Evolutionary conservation across 2,329 filamentous ascomycete genomes (phyloP).

Genomic region (Sarocladiaceae sp.): DNA sequence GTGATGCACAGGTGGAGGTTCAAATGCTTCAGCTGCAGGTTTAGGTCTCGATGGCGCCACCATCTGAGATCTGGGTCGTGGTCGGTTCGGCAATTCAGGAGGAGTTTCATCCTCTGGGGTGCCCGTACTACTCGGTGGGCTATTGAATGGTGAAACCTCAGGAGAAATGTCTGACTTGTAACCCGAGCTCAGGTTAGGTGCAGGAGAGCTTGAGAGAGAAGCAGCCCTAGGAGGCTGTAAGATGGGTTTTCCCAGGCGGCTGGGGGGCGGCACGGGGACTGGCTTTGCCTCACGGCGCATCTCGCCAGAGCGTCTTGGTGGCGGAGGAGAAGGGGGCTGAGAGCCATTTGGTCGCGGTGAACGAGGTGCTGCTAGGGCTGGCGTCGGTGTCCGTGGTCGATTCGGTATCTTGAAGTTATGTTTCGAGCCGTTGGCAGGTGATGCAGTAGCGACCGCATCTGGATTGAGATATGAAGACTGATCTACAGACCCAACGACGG

Average conservation of each 20-base stretch:
- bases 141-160: slow-evolving; percentile 73
- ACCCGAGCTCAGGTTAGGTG: background rate
- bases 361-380: slow-evolving; percentile 25
- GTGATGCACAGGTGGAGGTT: slow-evolving; percentile 49
- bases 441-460: slow-evolving; percentile 35
- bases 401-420: slow-evolving; percentile 46
- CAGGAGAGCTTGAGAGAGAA: slow-evolving; percentile 1
- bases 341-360: slow-evolving; percentile 43
- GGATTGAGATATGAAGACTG: slow-evolving; percentile 41
- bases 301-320: slow-evolving; percentile 56
- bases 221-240: background rate
- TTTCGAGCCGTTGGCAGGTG: slow-evolving; percentile 36
- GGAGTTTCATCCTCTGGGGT: slow-evolving; percentile 42
- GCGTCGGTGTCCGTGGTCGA: slow-evolving; percentile 45
- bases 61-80: slow-evolving; percentile 34
- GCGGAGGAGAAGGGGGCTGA: slow-evolving; percentile 56
- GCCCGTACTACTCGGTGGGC: slow-evolving; percentile 69
- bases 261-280: slow-evolving; percentile 13
- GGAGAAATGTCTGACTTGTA: slow-evolving; percentile 20
- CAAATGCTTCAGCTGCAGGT: slow-evolving; percentile 27
- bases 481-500: slow-evolving; percentile 30
- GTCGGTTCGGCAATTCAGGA: slow-evolving; percentile 42
- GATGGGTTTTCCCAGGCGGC: background rate
- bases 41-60: slow-evolving; percentile 17
- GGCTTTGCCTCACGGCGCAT: slow-evolving; percentile 39